phyloP scores from a whole-genome alignment of 1,139 yeast species.

The Yamadazyma songkhlaensis region DNA sequence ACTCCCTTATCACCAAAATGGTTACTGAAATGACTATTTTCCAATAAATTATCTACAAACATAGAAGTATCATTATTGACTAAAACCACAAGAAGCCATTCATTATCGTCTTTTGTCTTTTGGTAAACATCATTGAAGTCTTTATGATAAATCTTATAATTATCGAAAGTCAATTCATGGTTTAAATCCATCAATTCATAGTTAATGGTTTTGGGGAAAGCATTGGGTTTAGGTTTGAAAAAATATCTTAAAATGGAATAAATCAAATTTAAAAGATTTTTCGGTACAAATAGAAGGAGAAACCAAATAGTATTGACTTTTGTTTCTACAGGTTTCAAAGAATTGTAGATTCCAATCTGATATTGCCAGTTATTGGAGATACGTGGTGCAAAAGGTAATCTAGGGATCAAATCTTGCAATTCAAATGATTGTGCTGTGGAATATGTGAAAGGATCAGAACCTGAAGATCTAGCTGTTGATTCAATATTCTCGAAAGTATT shows the following conservation, averaged over 20 bases:
- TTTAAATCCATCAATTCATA: constrained; percentile 11
- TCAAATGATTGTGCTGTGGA: constrained; percentile 32
- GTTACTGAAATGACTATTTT: constrained; percentile 25
- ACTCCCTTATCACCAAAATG: constrained; percentile 34
- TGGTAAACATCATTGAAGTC: constrained; percentile 47
- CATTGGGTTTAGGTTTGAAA: constrained; percentile 15
- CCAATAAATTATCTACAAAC: constrained; percentile 29
- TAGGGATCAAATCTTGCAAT: constrained; percentile 34
- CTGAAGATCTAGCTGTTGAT: not conserved
- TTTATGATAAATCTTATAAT: not conserved
- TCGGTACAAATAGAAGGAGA: constrained; percentile 46
- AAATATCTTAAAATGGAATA: constrained; percentile 33
- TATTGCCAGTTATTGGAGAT: constrained; percentile 42
- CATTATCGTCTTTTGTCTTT: constrained; percentile 34
- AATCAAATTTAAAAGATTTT: constrained; percentile 32
- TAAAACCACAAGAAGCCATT: constrained; percentile 46
- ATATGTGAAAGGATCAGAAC: constrained; percentile 1
- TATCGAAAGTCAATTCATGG: constrained; percentile 4
- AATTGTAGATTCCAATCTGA: constrained; percentile 44
- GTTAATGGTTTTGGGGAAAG: constrained; percentile 11
- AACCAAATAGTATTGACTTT: constrained; percentile 34
- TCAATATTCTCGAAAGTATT: not conserved
- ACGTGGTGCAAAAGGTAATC: constrained; percentile 41
- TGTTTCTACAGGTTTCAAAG: constrained; percentile 14
- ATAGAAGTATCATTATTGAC: constrained; percentile 32